Evolutionary conservation across 495 filamentous ascomycete genomes (phyloP).

Genomic region (Aspergillus coremiiformis): DNA sequence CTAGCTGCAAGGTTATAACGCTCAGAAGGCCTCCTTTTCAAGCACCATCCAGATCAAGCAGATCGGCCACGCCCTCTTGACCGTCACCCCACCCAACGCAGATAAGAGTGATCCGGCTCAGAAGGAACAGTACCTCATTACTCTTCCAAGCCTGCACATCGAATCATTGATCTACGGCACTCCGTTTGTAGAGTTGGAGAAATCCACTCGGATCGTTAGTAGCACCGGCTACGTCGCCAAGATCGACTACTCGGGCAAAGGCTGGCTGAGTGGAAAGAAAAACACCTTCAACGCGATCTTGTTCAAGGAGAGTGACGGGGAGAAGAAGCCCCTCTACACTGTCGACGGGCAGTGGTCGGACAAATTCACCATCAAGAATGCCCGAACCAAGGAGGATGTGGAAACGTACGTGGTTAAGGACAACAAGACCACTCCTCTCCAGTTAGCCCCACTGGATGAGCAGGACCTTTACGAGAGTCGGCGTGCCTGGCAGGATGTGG

Average conservation of each 20-base stretch:
- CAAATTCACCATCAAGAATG: constrained; percentile 68
- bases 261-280: constrained; percentile 92
- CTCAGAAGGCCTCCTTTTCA: constrained; percentile 92
- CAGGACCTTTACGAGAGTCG: constrained; percentile 86
- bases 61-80: constrained; percentile 86
- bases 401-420: constrained; percentile 62
- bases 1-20: constrained; percentile 93
- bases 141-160: constrained; percentile 85
- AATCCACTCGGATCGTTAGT: constrained; percentile 71
- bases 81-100: constrained; percentile 54
- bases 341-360: constrained; percentile 91
- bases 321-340: constrained; percentile 78
- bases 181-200: constrained; percentile 86
- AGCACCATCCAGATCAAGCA: constrained; percentile 93
- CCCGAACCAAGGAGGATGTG: constrained; percentile 59
- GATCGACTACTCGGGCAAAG: constrained; percentile 86
- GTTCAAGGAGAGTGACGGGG: constrained; percentile 61
- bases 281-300: constrained; percentile 79
- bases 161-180: constrained; percentile 88
- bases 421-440: constrained; percentile 57
- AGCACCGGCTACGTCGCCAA: constrained; percentile 84
- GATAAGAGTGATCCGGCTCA: constrained; percentile 34
- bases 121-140: constrained; percentile 79
- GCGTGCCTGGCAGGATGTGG: constrained; percentile 82
- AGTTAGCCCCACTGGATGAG: constrained; percentile 63